These are phyloP conservation scores for Melampsora americana DNA, from an alignment of 1,284 basidiomycete genomes.

Conservation along the genomic window DNA sequence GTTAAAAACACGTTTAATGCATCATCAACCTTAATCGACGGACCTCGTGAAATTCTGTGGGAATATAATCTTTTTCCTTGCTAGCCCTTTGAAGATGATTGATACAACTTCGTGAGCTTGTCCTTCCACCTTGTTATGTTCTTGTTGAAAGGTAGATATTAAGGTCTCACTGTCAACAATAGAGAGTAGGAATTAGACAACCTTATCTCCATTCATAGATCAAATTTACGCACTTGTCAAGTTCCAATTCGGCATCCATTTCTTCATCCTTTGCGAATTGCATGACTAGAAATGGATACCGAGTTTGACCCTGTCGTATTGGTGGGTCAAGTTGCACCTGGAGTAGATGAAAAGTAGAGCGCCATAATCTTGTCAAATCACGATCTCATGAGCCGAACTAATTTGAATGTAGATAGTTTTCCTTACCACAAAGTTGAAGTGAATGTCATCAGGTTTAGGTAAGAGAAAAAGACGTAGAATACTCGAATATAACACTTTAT, in stretches of 20 bases:
- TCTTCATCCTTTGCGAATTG: slow-evolving; percentile 96
- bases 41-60: slow-evolving; percentile 80
- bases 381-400: background rate
- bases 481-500: slow-evolving; percentile 89
- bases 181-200: background rate
- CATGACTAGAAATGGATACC: slow-evolving; percentile 96
- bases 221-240: slow-evolving; percentile 69
- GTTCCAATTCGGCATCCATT: slow-evolving; percentile 90
- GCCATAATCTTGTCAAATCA: background rate
- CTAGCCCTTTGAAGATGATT: slow-evolving; percentile 84
- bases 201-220: background rate
- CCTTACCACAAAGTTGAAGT: slow-evolving; percentile 86
- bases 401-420: background rate
- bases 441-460: slow-evolving; percentile 89
- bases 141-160: slow-evolving; percentile 26
- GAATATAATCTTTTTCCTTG: slow-evolving; percentile 82
- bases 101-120: slow-evolving; percentile 73
- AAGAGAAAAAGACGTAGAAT: slow-evolving; percentile 88
- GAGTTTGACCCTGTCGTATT: slow-evolving; percentile 95
- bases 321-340: slow-evolving; percentile 84
- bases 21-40: slow-evolving; percentile 34
- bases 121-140: slow-evolving; percentile 38
- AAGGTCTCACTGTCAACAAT: slow-evolving; percentile 10
- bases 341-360: background rate
- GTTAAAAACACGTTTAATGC: background rate